A percentile compares a stretch with the other conserved stretches of the same genome.
These are phyloP conservation scores for Ceratobasidium sp. DNA, from an alignment of 1,284 basidiomycete genomes.

Conservation along the genomic window DNA sequence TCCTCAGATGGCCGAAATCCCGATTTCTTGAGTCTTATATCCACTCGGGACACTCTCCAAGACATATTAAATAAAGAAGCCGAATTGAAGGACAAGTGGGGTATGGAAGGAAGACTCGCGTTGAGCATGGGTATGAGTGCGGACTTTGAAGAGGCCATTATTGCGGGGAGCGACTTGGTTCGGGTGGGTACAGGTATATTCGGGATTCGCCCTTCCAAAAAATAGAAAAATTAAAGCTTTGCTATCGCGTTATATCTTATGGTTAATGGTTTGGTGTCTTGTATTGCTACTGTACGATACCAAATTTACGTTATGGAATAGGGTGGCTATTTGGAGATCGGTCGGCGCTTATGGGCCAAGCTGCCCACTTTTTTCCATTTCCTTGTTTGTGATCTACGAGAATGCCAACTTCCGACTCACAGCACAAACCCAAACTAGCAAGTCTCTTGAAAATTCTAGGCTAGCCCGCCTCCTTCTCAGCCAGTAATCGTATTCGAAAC, in stretches of 20 bases:
- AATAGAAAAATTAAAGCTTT: not conserved
- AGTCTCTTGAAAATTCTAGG: not conserved
- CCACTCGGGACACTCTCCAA: constrained; percentile 67
- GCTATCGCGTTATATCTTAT: not conserved
- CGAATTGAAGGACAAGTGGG: constrained; percentile 60
- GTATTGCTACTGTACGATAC: not conserved
- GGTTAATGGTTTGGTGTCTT: not conserved
- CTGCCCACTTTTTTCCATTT: not conserved
- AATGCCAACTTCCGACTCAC: constrained; percentile 1
- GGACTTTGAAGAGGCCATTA: constrained; percentile 88
- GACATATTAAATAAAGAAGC: constrained; percentile 52
- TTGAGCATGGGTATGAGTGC: constrained; percentile 99
- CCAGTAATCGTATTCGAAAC: not conserved
- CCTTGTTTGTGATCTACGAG: not conserved
- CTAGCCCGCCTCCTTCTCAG: not conserved
- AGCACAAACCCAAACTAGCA: not conserved
- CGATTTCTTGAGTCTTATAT: constrained; percentile 79
- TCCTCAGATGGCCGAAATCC: constrained; percentile 69
- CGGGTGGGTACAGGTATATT: constrained; percentile 94
- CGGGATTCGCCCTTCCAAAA: constrained; percentile 56
- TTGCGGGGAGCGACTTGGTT: constrained; percentile 85
- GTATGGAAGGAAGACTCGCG: constrained; percentile 60
- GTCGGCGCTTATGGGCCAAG: not conserved
- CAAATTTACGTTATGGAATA: not conserved
- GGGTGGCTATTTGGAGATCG: not conserved